A percentile compares a stretch with the other conserved stretches of the same genome.
Evolutionary conservation across 176 grass and related monocot species (phyloP).

Genomic region (Avena eriantha): DNA sequence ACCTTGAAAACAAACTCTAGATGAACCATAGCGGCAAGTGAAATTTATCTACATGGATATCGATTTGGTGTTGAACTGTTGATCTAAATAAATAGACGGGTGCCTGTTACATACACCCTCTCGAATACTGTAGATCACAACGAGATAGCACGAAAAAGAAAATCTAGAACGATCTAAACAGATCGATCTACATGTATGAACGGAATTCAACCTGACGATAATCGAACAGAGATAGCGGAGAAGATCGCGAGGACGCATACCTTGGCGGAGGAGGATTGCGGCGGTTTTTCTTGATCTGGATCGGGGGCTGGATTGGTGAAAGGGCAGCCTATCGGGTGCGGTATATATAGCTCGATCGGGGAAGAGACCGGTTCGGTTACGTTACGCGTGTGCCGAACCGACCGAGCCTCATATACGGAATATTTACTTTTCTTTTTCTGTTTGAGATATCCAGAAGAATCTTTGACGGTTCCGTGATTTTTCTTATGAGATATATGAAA

Average conservation of each 20-base stretch:
- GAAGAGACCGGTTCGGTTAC: not conserved
- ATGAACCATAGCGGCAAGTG: too few relatives aligned
- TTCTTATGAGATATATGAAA: too few relatives aligned
- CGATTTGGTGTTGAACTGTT: not conserved
- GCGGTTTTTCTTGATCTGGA: not conserved
- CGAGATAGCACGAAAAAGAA: not conserved
- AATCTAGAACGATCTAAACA: not conserved
- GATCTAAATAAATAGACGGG: too few relatives aligned
- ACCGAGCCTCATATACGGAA: not conserved
- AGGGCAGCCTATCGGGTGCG: not conserved
- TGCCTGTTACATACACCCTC: too few relatives aligned
- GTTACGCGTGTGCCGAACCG: not conserved
- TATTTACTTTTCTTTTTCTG: too few relatives aligned
- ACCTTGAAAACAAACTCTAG: too few relatives aligned
- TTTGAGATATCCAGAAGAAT: too few relatives aligned
- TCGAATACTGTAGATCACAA: not conserved
- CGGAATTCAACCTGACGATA: not conserved
- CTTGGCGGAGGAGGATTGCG: not conserved
- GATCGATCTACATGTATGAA: not conserved
- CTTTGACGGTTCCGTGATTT: too few relatives aligned
- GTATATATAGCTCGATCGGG: not conserved
- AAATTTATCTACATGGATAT: not conserved
- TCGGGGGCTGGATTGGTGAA: not conserved
- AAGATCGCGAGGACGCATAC: not conserved
- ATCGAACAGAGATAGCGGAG: not conserved